These are phyloP conservation scores for Shiraia sp. DNA, from an alignment of 2,329 filamentous ascomycete genomes.

Conservation along the genomic window DNA sequence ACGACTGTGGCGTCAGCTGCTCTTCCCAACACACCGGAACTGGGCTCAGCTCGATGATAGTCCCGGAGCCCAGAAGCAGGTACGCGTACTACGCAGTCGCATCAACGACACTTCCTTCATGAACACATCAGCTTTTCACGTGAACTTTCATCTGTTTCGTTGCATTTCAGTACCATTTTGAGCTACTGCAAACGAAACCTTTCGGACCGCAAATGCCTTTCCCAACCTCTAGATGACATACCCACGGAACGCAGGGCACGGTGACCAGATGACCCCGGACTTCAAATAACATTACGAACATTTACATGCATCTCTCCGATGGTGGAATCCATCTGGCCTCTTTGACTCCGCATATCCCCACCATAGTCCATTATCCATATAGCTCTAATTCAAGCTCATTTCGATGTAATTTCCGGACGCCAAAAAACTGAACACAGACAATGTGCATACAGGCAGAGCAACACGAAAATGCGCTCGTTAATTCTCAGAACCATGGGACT, in stretches of 20 bases:
- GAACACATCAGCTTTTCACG: conserved; percentile 8
- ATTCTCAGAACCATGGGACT: conserved; percentile 27
- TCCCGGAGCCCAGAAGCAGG: conserved; percentile 11
- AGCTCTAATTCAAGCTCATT: conserved; percentile 17
- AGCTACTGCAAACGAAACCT: conserved; percentile 12
- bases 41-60: conserved; percentile 19
- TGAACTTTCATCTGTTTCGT: conserved; percentile 6
- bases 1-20: conserved; percentile 14
- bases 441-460: conserved; percentile 15
- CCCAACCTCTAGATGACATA: conserved; percentile 15
- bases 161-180: conserved; percentile 19
- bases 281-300: conserved; percentile 17
- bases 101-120: conserved; percentile 5
- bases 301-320: conserved; percentile 14
- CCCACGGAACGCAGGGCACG: conserved; percentile 12
- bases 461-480: conserved; percentile 23
- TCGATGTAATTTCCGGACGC: conserved; percentile 24
- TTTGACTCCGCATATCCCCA: conserved; percentile 4
- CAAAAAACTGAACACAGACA: conserved; percentile 2
- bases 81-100: conserved; percentile 17
- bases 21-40: conserved; percentile 18
- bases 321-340: conserved; percentile 11
- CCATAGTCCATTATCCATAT: conserved; percentile 17
- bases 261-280: conserved; percentile 12
- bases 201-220: conserved; percentile 6